These are phyloP conservation scores for Hordeum pubiflorum DNA, from an alignment of 202 grass and related monocot species.

Conservation along the genomic window DNA sequence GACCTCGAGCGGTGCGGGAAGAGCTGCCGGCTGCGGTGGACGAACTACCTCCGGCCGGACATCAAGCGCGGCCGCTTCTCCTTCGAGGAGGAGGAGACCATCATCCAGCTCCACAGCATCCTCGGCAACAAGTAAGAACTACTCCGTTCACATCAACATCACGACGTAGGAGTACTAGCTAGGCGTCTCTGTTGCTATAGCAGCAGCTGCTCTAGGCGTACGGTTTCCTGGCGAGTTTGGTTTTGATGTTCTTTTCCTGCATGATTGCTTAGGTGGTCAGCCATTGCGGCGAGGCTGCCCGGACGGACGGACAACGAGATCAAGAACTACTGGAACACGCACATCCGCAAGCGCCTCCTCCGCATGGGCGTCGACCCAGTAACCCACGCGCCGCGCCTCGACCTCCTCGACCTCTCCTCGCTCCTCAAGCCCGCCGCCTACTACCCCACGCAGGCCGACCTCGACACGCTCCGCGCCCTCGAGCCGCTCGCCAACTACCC, in stretches of 20 bases:
- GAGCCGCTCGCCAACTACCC: slow-evolving; percentile 56
- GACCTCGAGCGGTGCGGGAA: slow-evolving; percentile 79
- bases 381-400: slow-evolving; percentile 73
- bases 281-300: slow-evolving; percentile 82
- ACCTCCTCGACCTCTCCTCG: slow-evolving; percentile 69
- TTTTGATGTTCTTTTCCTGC: background rate
- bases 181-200: background rate
- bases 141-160: background rate
- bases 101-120: slow-evolving; percentile 90
- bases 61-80: slow-evolving; percentile 96
- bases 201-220: background rate
- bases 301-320: slow-evolving; percentile 97
- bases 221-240: background rate
- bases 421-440: slow-evolving; percentile 52
- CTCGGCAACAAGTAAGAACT: slow-evolving; percentile 89
- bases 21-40: slow-evolving; percentile 97
- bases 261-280: slow-evolving; percentile 66
- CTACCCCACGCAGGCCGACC: slow-evolving; percentile 60
- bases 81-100: slow-evolving; percentile 92
- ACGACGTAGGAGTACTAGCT: background rate
- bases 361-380: slow-evolving; percentile 86
- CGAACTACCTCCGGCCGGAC: slow-evolving; percentile 85
- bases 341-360: slow-evolving; percentile 85
- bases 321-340: slow-evolving; percentile 99
- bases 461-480: slow-evolving; percentile 55